Evolutionary conservation across 2,329 filamentous ascomycete species (phyloP).

Genomic region (Aphanoascus verrucosus): DNA sequence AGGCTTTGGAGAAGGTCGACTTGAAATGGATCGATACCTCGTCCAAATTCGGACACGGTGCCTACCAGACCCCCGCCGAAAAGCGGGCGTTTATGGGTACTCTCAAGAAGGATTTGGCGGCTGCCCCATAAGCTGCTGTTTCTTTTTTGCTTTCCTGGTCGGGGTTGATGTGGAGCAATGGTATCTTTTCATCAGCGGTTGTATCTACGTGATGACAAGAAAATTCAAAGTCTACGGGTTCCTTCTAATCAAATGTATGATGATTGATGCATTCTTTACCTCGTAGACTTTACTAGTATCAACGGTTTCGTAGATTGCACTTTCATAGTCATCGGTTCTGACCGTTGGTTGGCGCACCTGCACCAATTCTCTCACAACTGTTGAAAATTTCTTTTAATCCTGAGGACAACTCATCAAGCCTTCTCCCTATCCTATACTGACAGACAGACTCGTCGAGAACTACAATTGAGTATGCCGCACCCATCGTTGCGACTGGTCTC

Average conservation of each 20-base stretch:
- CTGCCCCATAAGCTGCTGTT: constrained; percentile 21
- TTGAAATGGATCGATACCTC: constrained; percentile 99
- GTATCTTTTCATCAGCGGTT: constrained; percentile 11
- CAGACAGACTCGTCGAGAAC: neutral
- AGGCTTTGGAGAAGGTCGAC: constrained; percentile 95
- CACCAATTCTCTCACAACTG: neutral
- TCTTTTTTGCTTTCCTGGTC: constrained; percentile 2
- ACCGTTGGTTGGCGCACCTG: too few species aligned
- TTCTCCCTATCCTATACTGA: neutral
- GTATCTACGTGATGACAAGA: constrained; percentile 10
- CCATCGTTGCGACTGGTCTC: neutral
- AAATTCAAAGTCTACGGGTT: constrained; percentile 12
- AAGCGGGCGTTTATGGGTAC: constrained; percentile 97
- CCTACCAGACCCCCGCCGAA: constrained; percentile 96
- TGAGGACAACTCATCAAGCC: neutral
- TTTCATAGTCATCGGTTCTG: neutral
- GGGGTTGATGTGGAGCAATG: constrained; percentile 13
- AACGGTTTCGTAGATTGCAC: neutral
- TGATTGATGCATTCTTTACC: constrained; percentile 1
- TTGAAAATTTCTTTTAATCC: neutral
- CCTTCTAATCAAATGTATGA: constrained; percentile 8
- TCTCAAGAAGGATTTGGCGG: constrained; percentile 91
- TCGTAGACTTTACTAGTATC: neutral
- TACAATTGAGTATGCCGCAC: neutral
- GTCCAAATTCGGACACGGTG: constrained; percentile 99